Evolutionary conservation across 1,284 basidiomycete species (phyloP), one percentile per base, ranked within the genome.

Genomic region (Vanrija humicola): DNA sequence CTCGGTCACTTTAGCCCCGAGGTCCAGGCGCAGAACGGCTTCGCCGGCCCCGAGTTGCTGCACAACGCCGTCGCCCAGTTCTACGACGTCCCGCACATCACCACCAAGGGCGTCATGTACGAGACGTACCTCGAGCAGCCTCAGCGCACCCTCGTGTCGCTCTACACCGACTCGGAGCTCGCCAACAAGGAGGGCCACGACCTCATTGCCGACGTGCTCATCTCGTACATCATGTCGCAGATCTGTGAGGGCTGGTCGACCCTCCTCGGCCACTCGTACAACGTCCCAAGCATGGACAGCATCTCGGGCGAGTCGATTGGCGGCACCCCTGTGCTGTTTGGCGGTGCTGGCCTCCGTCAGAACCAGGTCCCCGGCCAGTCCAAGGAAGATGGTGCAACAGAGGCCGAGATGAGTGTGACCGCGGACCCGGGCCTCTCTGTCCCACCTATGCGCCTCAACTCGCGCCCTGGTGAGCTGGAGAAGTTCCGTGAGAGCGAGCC

Each of bases 1-100:
- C 84, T 97, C 23, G 93, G 93, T 4, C 92, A 96, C 77, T 96
- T 96, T 70, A 84, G 84, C 56, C 88, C 91, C 0, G 90, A 97
- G 68, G 72, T 86, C 2, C 88, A 92, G 67, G 79, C 83, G 49
- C 79, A 83, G 40, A 80, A 89, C 66, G 91, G 91, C 1, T 94
- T 89, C 69, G 84, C 84, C 6, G 91, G 93, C 2, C 88, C 90
- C 1, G 92, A 95, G 68, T 84, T 90, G 64, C 84, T 85, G 79
- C 93, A 97, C 74, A 86, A 82, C 62, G 79, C 88, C 50, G 90
- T 96, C 4, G 89, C 93, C 0, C 90, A 94, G 70, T 96, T 92
- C 78, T 97, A 97, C 78, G 93, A 97, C 70, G 83, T 96, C 28
- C 91, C 93, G 0, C 89, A 96, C 72, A 79, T 97, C 67, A 84